These are phyloP conservation scores for Colletotrichum musicola DNA, from an alignment of 2,329 filamentous ascomycete species.

Conservation along the genomic window DNA sequence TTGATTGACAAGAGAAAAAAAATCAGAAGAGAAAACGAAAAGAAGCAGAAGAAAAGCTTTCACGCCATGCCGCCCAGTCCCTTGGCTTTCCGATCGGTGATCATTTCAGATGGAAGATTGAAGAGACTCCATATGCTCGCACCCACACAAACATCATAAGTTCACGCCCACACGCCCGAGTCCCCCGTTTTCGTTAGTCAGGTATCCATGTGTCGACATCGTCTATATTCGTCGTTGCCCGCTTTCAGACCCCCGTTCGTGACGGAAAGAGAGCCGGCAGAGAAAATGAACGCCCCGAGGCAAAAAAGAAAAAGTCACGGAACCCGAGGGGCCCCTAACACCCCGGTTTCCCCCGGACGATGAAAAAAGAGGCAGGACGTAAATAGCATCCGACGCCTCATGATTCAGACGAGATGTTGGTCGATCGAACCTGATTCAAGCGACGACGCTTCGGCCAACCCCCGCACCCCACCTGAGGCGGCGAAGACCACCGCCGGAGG, in stretches of 20 bases:
- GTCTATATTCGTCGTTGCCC: conserved; percentile 33
- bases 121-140: not conserved
- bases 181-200: conserved; percentile 31
- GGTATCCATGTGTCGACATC: conserved; percentile 31
- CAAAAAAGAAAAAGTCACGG: not conserved
- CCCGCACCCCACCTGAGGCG: conserved; percentile 66
- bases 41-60: conserved; percentile 25
- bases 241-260: conserved; percentile 21
- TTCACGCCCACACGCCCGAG: conserved; percentile 13
- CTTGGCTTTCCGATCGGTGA: conserved; percentile 29
- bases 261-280: conserved; percentile 11
- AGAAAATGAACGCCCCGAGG: not conserved
- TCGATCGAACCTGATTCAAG: conserved; percentile 46
- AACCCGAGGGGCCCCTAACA: not conserved
- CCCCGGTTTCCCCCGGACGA: conserved; percentile 21
- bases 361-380: conserved; percentile 2
- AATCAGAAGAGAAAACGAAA: not conserved
- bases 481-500: conserved; percentile 63
- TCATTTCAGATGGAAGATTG: conserved; percentile 29
- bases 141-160: not conserved
- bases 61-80: conserved; percentile 32
- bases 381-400: conserved; percentile 36
- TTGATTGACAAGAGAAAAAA: not conserved
- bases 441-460: conserved; percentile 64
- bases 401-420: conserved; percentile 29